Evolutionary conservation across 495 filamentous ascomycete genomes (phyloP), one percentile per base, ranked within the genome.

Genomic region (Bathelium albidoporum): DNA sequence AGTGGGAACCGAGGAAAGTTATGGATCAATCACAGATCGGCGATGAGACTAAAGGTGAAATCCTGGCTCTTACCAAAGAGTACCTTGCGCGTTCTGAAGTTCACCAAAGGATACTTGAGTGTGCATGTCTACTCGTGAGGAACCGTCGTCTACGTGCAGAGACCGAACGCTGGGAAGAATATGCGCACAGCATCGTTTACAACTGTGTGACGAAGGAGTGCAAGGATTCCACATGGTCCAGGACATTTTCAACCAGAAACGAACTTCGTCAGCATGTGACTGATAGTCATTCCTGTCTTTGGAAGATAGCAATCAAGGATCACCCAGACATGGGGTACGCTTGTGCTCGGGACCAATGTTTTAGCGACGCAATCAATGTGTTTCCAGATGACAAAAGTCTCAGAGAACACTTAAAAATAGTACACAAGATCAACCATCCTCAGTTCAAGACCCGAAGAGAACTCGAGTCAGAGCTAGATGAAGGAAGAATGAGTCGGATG

Each of bases 141-240:
- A 60, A 45, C 12, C 63, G 63, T 20, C 61, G 63, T 7, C 53
- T 28, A 32, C 32, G 63, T 28, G 59, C 60, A 12, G 34, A 65
- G 32, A 65, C 63, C 32, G 63, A 62, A 26, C 31, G 59, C 14
- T 65, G 63, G 63, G 63, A 65, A 52, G 29, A 32, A 34, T 65
- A 41, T 64, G 63, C 60, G n/a, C 24, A 43, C 20, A 39, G 32
- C 22, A 55, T 62, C 26, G 60, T 62, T 5, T 62, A 62, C 41
- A 45, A 62, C 44, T 62, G 60, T 26, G 36, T 41, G 36, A 16
- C 36, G 36, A 41, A 41, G 36, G 36, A 7, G 7, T 41, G 36
- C 36, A 41, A 41, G 16, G 36, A 41, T 5, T 41, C 36, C 7
- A 41, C 36, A 41, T 41, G 36, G 36, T 41, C 36, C 36, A 41